phyloP scores from a whole-genome alignment of 2,329 filamentous ascomycete genomes.

The Penicillium corylophilum region DNA sequence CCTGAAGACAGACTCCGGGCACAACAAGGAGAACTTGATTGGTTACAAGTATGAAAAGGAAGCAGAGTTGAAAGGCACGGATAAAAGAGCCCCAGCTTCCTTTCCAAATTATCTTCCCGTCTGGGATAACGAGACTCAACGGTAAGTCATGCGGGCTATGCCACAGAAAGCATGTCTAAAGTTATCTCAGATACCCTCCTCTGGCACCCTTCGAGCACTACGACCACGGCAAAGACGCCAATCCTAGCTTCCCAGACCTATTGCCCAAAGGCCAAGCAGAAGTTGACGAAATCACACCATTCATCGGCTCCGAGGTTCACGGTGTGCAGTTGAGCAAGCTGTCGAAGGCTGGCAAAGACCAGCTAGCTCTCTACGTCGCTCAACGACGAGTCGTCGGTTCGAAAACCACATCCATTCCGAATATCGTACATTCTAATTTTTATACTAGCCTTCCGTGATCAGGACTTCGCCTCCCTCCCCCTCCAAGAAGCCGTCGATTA shows the following conservation, averaged over 20 bases:
- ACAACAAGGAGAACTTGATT: slow-evolving; percentile 39
- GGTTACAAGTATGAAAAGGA: slow-evolving; percentile 47
- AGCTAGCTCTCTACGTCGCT: slow-evolving; percentile 59
- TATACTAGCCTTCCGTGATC: slow-evolving; percentile 63
- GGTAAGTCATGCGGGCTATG: not conserved
- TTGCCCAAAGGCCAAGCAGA: slow-evolving; percentile 49
- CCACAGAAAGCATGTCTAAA: not conserved
- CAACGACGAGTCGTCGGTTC: slow-evolving; percentile 65
- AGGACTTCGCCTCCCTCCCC: slow-evolving; percentile 69
- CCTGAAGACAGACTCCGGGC: slow-evolving; percentile 31
- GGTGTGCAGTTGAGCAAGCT: slow-evolving; percentile 71
- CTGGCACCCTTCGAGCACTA: slow-evolving; percentile 69
- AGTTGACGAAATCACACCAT: slow-evolving; percentile 65
- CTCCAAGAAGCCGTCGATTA: slow-evolving; percentile 69
- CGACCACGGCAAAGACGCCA: slow-evolving; percentile 74
- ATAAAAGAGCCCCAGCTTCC: slow-evolving; percentile 55
- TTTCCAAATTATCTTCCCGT: slow-evolving; percentile 73
- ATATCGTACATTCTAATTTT: not conserved
- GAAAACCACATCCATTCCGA: slow-evolving; percentile 12
- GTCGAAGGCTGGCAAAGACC: slow-evolving; percentile 67
- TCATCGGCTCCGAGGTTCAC: slow-evolving; percentile 69
- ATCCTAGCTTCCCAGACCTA: slow-evolving; percentile 67
- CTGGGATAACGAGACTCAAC: not conserved
- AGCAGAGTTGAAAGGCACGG: slow-evolving; percentile 54
- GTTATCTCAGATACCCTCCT: slow-evolving; percentile 62